Base-by-base conservation (phyloP, 306 rosid species). In the Ammopiptanthus mongolicus region DNA sequence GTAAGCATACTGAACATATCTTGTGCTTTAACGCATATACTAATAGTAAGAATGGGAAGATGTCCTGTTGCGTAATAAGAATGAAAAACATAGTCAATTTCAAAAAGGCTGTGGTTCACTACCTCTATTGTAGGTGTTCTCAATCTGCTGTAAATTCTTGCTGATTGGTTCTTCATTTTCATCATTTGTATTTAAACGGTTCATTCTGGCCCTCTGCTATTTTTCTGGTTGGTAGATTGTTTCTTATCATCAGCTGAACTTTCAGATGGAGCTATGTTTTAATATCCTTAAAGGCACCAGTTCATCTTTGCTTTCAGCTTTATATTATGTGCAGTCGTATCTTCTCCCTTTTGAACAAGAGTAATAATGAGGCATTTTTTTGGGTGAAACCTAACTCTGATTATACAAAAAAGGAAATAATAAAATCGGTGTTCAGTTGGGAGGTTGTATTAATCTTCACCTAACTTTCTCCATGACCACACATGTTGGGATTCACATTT, bases 391-490 rank as follows among this genome's bases (percentile, higher is more conserved):
- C 50, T n/a, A 8, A 31, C 48, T 37, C n/a, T 21, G 25, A 22
- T 14, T 8, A 5, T 8, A 29, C 18, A 2, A 3, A 56, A 55
- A n/a, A 9, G 34, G 11, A 42, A 41, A 15, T 5, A 39, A 15
- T 56, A 8, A 42, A 14, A 8, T 33, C 14, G 36, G 22, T 0
- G n/a, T 18, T 48, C 0, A 18, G 34, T 21, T 37, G 10, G 65
- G 52, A 55, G 65, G 34, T 71, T 71, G 65, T 8, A 21, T 29
- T 55, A 3, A 21, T 71, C 2, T 18, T 71, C 64, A 53, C 41
- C 53, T 17, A 51, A 69, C 56, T 64, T 69, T 53, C 75, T 70
- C 47, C 47, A 47, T 50, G 19, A 50, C 75, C 46, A 36, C 22
- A 19, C 76, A 56, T 71, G 55, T n/a, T 36, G 18, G 10, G 65